These are phyloP conservation scores for Boletus huronensis DNA, from an alignment of 768 basidiomycete genomes.

Conservation along the genomic window DNA sequence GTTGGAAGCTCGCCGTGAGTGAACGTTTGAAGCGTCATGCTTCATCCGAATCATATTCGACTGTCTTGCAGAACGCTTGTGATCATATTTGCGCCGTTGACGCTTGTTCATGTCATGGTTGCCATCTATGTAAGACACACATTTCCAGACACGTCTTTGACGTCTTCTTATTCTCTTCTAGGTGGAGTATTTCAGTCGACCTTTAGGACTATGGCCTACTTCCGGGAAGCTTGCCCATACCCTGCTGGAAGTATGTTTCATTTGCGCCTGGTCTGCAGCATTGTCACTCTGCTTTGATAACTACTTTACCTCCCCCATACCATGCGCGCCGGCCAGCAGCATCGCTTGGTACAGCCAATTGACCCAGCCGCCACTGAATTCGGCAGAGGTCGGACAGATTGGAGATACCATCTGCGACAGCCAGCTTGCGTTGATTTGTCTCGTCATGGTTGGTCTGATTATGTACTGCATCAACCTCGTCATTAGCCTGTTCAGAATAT, in stretches of 20 bases:
- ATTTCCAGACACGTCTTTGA: conserved; percentile 4
- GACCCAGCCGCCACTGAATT: conserved; percentile 37
- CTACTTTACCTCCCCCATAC: conserved; percentile 82
- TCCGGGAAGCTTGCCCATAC: conserved; percentile 85
- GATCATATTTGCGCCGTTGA: conserved; percentile 81
- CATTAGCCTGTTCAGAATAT: conserved; percentile 81
- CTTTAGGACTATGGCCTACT: conserved; percentile 89
- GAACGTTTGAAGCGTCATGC: not conserved
- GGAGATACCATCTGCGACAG: conserved; percentile 66
- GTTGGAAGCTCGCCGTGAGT: conserved; percentile 81
- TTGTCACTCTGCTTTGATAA: conserved; percentile 89
- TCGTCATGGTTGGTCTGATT: conserved; percentile 73
- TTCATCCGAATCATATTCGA: not conserved
- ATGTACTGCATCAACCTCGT: conserved; percentile 83
- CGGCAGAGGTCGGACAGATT: conserved; percentile 36
- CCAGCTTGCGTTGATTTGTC: conserved; percentile 73
- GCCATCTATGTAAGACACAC: conserved; percentile 71
- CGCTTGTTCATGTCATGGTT: conserved; percentile 79
- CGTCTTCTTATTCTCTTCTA: conserved; percentile 31
- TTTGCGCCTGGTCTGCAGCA: conserved; percentile 91
- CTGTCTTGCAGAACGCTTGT: conserved; percentile 57
- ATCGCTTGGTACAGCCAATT: conserved; percentile 75
- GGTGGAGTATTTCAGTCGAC: conserved; percentile 92
- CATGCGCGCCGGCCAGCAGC: conserved; percentile 59
- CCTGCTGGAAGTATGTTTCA: conserved; percentile 82